These are phyloP conservation scores for Flueggea neowawraea DNA, from an alignment of 441 rosid species.

Conservation along the genomic window DNA sequence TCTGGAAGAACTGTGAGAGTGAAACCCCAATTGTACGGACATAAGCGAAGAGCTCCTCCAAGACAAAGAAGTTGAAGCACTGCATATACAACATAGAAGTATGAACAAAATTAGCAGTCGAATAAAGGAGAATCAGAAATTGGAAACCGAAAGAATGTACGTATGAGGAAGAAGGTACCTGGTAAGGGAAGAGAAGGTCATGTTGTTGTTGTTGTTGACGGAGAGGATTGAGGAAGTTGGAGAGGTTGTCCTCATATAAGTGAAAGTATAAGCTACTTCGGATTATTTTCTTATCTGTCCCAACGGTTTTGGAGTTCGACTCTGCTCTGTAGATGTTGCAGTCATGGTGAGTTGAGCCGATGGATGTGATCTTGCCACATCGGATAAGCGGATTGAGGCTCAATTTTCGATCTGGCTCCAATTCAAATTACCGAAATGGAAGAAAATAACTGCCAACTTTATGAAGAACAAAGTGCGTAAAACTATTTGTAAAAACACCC, in stretches of 20 bases:
- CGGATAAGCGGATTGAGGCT: background rate
- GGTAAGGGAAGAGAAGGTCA: background rate
- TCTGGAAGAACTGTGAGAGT: slow-evolving; percentile 27
- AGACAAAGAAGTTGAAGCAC: slow-evolving; percentile 40
- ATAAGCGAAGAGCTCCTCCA: slow-evolving; percentile 25
- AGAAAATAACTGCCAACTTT: too few relatives aligned
- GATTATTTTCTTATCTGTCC: background rate
- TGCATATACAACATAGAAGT: slow-evolving; percentile 1
- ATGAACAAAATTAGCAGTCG: background rate
- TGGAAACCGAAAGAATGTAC: background rate
- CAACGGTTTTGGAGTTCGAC: background rate
- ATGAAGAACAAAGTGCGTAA: too few relatives aligned
- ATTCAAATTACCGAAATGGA: too few relatives aligned
- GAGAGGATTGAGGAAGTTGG: too few relatives aligned
- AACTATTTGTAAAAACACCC: too few relatives aligned
- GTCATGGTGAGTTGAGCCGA: background rate
- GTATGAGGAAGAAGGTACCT: background rate
- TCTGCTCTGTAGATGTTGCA: background rate
- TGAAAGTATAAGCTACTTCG: too few relatives aligned
- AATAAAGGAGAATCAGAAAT: background rate
- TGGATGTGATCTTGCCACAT: background rate
- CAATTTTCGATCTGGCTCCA: too few relatives aligned
- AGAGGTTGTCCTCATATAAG: too few relatives aligned
- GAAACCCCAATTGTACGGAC: slow-evolving; percentile 33
- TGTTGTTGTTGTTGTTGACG: background rate